Evolutionary conservation across 164 flowering plant genomes (phyloP), one percentile per base, ranked within the genome.

Genomic region (Akebia trifoliata): DNA sequence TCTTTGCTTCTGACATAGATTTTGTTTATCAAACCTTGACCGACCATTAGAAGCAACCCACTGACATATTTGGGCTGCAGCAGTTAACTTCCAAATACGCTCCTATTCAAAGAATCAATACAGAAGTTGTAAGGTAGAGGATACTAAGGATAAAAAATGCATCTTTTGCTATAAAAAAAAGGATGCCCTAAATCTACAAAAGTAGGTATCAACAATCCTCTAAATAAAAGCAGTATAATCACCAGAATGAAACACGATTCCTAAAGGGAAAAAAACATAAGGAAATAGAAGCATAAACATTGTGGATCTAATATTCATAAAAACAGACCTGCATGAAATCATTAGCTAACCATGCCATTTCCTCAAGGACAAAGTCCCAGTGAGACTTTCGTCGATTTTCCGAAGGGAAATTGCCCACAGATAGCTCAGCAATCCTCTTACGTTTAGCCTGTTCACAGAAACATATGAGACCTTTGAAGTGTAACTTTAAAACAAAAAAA

Each of bases 311-410:
- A 15, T 8, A 50, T 24, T 4, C n/a, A 17, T 37, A 29, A 32
- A 50, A 38, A 24, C 70, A 69, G 24, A 90, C 99, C 99, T 94
- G 99, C 21, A 80, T 78, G 77, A 91, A 90, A 73, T 94, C 99
- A 86, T 94, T 85, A 43, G 99, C 99, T 76, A 91, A 60, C 99
- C 99, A 94, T 50, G 83, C 75, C 96, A 90, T 90, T 77, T 94
- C 99, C 76, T 90, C 97, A 58, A 94, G 90, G 38, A 94, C 90
- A 76, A 81, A 88, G 59, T 82, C 94, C 99, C 99, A 94, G 30
- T 86, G 97, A 68, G 90, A 80, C 70, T 85, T 90, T n/a, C 64
- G 70, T 7, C 64, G 75, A 39, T 36, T 63, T 60, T 77, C 85
- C 43, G 48, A 50, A 5, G 75, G 73, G 36, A 63, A 40, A 26